Evolutionary conservation across 2,329 filamentous ascomycete species (phyloP), one percentile per base, ranked within the genome.

Genomic region (Penicillium sp.): DNA sequence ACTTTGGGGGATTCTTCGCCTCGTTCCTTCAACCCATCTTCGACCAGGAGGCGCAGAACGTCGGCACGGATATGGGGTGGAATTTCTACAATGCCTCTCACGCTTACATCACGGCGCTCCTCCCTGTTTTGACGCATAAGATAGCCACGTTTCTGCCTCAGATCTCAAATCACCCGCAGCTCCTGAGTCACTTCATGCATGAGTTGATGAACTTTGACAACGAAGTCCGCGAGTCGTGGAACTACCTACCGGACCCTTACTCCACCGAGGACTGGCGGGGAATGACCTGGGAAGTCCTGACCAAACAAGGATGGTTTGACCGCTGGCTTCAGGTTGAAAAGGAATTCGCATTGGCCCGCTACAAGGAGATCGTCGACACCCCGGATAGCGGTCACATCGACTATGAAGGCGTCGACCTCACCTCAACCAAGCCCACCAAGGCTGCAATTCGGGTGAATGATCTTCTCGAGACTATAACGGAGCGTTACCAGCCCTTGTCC

Each of bases 161-260:
- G 55, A 82, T 94, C 5, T 73, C 82, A 1, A 75, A 77, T 24
- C 83, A 88, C 57, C 84, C 89, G 0, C 83, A 85, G 50, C 81
- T 95, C 38, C 71, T 98, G 45, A 95, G 90, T 64, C 88, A 86
- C 63, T 82, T 96, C 51, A 82, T 97, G 53, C 81, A 86, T 40
- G 87, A 97, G 68, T 73, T 96, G n/a, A 88, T 97, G 79, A 81
- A 77, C 17, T 91, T 98, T 64, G 93, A 98, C 68, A 84, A 87
- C 15, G 83, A 80, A 26, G 71, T 98, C 48, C 80, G 87, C 45
- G 79, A 83, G 7, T 80, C 80, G 17, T 97, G 91, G 76, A 80
- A 79, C 51, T 98, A 96, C 61, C 81, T 90, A 53, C 87, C 84
- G 5, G 84, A 87, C 31, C 68, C 70, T 7, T 79, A 84, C 57